Evolutionary conservation across 768 basidiomycete genomes (phyloP).

Genomic region (Lentinula aciculospora): DNA sequence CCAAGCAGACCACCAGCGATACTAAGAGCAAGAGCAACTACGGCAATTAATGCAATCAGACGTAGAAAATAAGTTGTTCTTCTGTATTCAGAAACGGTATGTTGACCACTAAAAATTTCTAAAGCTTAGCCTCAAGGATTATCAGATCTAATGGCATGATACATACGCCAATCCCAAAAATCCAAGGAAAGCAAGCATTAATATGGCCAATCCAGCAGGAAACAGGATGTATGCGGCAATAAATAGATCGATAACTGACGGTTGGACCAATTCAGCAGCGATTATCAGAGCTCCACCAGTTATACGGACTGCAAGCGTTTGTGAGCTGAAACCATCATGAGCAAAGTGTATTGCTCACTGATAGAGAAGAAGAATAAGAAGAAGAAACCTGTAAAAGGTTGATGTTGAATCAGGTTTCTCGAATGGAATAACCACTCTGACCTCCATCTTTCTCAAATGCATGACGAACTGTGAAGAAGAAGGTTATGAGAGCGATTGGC

Average conservation of each 20-base stretch:
- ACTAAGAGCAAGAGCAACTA: slow-evolving; percentile 34
- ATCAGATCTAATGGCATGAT: slow-evolving; percentile 8
- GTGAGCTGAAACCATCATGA: background rate
- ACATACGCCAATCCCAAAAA: slow-evolving; percentile 49
- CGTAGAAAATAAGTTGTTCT: slow-evolving; percentile 33
- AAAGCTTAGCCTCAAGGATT: slow-evolving; percentile 18
- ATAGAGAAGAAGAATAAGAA: slow-evolving; percentile 57
- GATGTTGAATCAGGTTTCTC: background rate
- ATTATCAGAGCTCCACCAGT: slow-evolving; percentile 52
- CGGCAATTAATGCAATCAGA: slow-evolving; percentile 26
- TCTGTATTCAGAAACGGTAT: slow-evolving; percentile 45
- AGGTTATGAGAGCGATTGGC: slow-evolving; percentile 43
- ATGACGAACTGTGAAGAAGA: slow-evolving; percentile 45
- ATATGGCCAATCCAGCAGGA: slow-evolving; percentile 31
- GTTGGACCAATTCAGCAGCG: slow-evolving; percentile 39
- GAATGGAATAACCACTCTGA: background rate
- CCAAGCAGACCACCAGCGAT: slow-evolving; percentile 43
- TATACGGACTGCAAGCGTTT: slow-evolving; percentile 43
- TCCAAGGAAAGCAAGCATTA: slow-evolving; percentile 37
- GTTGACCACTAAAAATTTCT: slow-evolving; percentile 36
- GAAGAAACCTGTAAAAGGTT: slow-evolving; percentile 44
- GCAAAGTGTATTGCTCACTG: slow-evolving; percentile 29
- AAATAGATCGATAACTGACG: slow-evolving; percentile 37
- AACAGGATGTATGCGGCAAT: slow-evolving; percentile 50
- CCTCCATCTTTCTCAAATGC: slow-evolving; percentile 46